Evolutionary conservation across 805 yeast genomes (phyloP).

Genomic region (Debaryomyces hansenii): DNA sequence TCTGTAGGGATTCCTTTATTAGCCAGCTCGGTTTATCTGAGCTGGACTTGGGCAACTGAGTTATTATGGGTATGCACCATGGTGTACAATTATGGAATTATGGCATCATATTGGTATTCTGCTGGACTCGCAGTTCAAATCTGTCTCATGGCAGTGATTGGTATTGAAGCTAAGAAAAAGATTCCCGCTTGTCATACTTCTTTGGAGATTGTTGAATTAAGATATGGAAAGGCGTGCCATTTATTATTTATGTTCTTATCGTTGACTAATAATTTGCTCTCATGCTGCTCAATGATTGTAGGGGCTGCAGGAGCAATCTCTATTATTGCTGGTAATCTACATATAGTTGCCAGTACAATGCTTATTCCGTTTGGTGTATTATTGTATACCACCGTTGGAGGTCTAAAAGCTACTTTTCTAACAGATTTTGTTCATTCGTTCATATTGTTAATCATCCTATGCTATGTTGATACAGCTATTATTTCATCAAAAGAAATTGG

Average conservation of each 20-base stretch:
- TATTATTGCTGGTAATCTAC: slow-evolving; percentile 26
- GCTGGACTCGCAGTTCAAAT: slow-evolving; percentile 29
- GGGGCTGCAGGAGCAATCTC: slow-evolving; percentile 29
- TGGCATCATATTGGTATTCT: slow-evolving; percentile 22
- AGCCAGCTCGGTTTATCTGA: slow-evolving; percentile 23
- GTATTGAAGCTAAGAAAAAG: slow-evolving; percentile 27
- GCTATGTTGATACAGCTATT: slow-evolving; percentile 26
- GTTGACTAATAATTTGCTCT: slow-evolving; percentile 22
- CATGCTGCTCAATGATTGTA: slow-evolving; percentile 26
- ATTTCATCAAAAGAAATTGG: slow-evolving; percentile 24
- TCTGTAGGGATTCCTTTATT: slow-evolving; percentile 20
- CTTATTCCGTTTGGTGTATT: slow-evolving; percentile 38
- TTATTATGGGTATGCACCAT: slow-evolving; percentile 24
- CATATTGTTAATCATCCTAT: slow-evolving; percentile 22
- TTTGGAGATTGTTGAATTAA: slow-evolving; percentile 27
- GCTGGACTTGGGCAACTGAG: slow-evolving; percentile 32
- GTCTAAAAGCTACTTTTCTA: slow-evolving; percentile 50
- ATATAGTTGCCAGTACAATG: slow-evolving; percentile 27
- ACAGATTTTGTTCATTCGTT: slow-evolving; percentile 42
- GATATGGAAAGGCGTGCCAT: slow-evolving; percentile 26
- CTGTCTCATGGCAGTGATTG: slow-evolving; percentile 22
- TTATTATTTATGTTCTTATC: slow-evolving; percentile 23
- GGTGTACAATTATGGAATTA: slow-evolving; percentile 26
- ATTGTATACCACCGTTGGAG: slow-evolving; percentile 50
- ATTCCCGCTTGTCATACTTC: slow-evolving; percentile 28